Base-by-base conservation (phyloP, 768 basidiomycete genomes). In the Austroboletus festivus region DNA sequence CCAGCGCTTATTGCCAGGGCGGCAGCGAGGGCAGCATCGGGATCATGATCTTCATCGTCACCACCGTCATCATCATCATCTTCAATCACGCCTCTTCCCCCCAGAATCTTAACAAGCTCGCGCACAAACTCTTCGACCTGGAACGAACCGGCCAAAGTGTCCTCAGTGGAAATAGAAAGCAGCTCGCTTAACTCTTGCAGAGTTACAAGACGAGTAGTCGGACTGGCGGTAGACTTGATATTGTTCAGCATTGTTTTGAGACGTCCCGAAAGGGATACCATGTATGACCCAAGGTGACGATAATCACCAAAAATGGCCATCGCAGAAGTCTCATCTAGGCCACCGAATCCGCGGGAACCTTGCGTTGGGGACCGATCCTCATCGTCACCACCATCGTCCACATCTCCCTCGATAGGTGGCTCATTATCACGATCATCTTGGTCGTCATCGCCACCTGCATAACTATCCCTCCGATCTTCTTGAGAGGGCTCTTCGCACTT, bases 131-230 rank as follows among this genome's bases (percentile, higher is more conserved):
- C 80, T 58, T 95, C 93, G 19, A 94, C 86, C 54, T 88, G 89
- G 72, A 99, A 95, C n/a, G 89, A 94, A 35, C 93, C 93, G 9
- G 91, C 89, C 39, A 99, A 74, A 7, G 93, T 97, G 65, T 99
- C 96, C 70, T 98, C 95, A 2, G 93, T 97, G 68, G 91, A 92
- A 71, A 98, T 94, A 52, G 90, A 89, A 47, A 99, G 81, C 28
- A 97, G 68, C 65, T 98, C 95, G 71, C 90, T 93, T 44, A 96
- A 79, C 61, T 99, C 95, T 63, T 97, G 93, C 23, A 99, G 73
- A 5, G 94, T 93, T 38, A 92, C 71, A 23, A 97, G 80, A 41
- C 93, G 86, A 34, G 85, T 88, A 0, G 87, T 90, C 11, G 89
- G 85, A 63, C 89, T 89, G 26, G 90, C 87, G 23, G 85, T 83